Base-by-base conservation (phyloP, 495 filamentous ascomycete species). In the Chlorociboria aeruginascens region DNA sequence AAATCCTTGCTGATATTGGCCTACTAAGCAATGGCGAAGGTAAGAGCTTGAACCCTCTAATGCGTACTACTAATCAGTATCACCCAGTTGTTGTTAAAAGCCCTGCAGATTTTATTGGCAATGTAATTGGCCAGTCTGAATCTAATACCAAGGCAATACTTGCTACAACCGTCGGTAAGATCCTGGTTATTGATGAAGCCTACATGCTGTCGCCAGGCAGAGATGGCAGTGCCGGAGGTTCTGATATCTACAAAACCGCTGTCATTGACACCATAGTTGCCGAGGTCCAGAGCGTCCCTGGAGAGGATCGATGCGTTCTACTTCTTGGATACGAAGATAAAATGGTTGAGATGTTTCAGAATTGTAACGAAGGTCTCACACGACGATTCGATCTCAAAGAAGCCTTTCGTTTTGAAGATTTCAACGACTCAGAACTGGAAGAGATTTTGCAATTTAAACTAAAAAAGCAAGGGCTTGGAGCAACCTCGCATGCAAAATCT, bases 181-280 rank as follows among this genome's bases (percentile, higher is more conserved):
- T 35, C 13, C 33, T 35, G 3, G 33, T 35, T 6, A 35, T 35
- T 35, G 33, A 35, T 35, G 33, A 35, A 7, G 33, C 33, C 33
- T 87, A 89, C 48, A 71, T 67, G 51, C 63, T 82, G 0, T 63
- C 46, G 46, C 56, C 2, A 67, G 68, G 28, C 40, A 45, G 13
- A 40, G 38, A 32, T 35, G 51, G 51, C 6, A 57, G 47, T 4
- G 48, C 56, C 31, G 54, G 53, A 11, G 47, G 43, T 30, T 29
- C 50, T 3, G 80, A 88, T 53, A 55, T 61, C 0, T 88, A 69
- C 66, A 81, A 74, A 53, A 78, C 70, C 1, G 81, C 78, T 7
- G 77, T 86, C 8, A 64, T 85, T 6, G 81, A 87, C 46, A 90
- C 86, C 4, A 80, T 92, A n/a, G 86, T 90, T 2, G 82, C 85